Conservation (phyloP, 2,329 filamentous ascomycete genomes). For the Neonectria ditissima region DNA sequence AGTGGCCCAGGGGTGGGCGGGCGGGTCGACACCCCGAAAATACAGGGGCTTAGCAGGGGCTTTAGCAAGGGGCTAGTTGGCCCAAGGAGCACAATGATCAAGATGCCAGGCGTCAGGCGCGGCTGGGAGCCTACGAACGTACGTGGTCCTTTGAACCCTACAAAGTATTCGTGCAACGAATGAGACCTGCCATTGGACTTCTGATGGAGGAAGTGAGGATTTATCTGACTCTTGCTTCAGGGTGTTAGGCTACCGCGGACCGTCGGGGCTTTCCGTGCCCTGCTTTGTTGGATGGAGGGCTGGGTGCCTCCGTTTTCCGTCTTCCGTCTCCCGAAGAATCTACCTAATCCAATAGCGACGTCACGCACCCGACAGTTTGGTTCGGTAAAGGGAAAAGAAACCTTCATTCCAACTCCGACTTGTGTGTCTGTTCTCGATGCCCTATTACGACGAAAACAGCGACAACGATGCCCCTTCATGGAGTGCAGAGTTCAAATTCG, state of each 20-base stretch:
- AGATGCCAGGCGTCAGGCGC: conserved; percentile 23
- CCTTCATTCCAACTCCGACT: not conserved
- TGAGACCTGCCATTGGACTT: conserved; percentile 4
- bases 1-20: conserved; percentile 34
- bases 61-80: conserved; percentile 29
- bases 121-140: conserved; percentile 13
- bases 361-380: not conserved
- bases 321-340: not conserved
- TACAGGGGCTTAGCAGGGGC: conserved; percentile 36
- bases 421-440: not conserved
- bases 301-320: not conserved
- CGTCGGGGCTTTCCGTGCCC: conserved; percentile 14
- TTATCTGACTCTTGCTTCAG: conserved; percentile 7
- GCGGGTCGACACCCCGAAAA: conserved; percentile 40
- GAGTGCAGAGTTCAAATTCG: not conserved
- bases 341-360: not conserved
- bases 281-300: not conserved
- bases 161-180: not conserved
- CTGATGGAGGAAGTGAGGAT: not conserved
- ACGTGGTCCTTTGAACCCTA: not conserved
- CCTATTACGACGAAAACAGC: not conserved
- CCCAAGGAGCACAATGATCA: conserved; percentile 5
- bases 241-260: conserved; percentile 9
- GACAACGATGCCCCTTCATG: not conserved
- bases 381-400: not conserved